These are phyloP conservation scores for Chrysopogon serrulatus DNA, from an alignment of 176 grass and related monocot genomes.

Conservation along the genomic window DNA sequence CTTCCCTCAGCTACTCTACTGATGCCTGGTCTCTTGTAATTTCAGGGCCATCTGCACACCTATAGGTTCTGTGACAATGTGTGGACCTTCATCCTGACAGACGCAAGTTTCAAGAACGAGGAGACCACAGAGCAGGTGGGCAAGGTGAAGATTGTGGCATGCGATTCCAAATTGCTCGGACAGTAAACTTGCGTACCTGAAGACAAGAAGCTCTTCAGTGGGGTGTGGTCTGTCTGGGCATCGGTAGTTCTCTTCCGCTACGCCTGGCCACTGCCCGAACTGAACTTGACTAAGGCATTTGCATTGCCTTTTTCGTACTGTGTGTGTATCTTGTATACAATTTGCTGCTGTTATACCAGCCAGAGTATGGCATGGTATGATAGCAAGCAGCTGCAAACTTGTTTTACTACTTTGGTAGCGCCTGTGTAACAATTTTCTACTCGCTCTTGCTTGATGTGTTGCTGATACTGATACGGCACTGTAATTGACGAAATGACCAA, in stretches of 20 bases:
- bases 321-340: constrained; percentile 31
- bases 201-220: not conserved
- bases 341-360: not conserved
- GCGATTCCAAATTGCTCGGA: constrained; percentile 78
- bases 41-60: constrained; percentile 88
- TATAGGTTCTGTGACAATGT: constrained; percentile 99
- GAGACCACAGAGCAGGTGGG: constrained; percentile 47
- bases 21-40: not conserved
- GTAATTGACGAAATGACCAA: not conserved
- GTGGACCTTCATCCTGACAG: constrained; percentile 87
- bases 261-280: not conserved
- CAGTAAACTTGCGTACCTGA: constrained; percentile 29
- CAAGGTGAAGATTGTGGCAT: constrained; percentile 95
- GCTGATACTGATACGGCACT: constrained; percentile 9
- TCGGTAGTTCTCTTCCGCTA: not conserved
- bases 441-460: not conserved
- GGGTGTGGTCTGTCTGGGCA: not conserved
- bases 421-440: constrained; percentile 7
- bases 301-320: not conserved
- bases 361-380: not conserved
- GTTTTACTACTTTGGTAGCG: not conserved
- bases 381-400: constrained; percentile 2
- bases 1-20: not conserved
- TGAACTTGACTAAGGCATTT: not conserved
- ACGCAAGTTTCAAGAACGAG: constrained; percentile 72